Percentiles rank a stretch among this genome's conserved stretches.
Evolutionary conservation across 139 green algal genomes (phyloP).

Genomic region (Closterium sp.): DNA sequence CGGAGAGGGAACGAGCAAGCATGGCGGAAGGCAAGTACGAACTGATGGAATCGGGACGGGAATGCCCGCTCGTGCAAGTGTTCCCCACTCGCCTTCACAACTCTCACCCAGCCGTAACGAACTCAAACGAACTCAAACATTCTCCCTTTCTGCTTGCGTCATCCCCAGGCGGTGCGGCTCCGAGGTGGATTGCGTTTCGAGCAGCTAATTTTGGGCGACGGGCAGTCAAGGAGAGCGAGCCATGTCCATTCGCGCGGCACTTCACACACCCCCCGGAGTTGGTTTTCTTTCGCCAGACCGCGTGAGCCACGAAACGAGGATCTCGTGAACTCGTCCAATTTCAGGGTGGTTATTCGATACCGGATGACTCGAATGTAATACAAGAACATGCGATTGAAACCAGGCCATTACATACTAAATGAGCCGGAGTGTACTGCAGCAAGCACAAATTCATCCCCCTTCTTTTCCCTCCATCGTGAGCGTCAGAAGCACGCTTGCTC

Average conservation of each 20-base stretch:
- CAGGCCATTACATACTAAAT: no score
- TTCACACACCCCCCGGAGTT: background rate
- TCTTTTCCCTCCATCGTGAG: background rate
- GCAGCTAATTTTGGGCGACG: background rate
- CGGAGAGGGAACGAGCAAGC: background rate
- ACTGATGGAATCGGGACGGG: background rate
- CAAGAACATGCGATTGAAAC: no score
- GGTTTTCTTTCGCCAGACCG: background rate
- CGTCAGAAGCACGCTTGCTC: background rate
- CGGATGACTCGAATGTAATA: no score
- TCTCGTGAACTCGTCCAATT: background rate
- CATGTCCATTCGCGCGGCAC: background rate
- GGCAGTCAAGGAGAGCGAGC: background rate
- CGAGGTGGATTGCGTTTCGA: background rate
- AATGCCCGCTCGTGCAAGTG: background rate
- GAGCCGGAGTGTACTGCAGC: no score
- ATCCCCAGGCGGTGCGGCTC: background rate
- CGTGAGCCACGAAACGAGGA: background rate
- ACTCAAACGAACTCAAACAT: background rate
- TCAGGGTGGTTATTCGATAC: no score
- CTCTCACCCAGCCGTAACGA: background rate
- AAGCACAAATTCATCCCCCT: no score
- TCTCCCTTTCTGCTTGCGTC: background rate
- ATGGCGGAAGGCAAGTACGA: no score
- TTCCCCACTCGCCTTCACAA: background rate